phyloP scores from a whole-genome alignment of 2,329 filamentous ascomycete genomes.

The Phialophora expanda region DNA sequence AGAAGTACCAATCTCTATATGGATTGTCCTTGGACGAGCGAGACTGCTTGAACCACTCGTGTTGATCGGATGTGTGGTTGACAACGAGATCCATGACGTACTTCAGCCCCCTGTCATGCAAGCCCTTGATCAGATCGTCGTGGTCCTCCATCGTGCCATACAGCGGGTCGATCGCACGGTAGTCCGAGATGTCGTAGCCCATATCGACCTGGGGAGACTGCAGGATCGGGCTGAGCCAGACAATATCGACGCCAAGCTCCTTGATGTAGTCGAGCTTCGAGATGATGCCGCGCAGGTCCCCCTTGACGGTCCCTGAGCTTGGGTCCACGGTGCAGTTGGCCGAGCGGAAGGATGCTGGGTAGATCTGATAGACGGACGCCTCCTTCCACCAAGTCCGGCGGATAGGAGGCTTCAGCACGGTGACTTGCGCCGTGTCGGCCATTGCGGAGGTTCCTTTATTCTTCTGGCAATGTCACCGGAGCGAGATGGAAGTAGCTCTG shows the following conservation, averaged over 20 bases:
- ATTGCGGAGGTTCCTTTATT: not conserved
- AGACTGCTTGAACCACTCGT: slow-evolving; percentile 71
- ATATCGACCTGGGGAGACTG: slow-evolving; percentile 60
- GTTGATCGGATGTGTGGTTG: slow-evolving; percentile 51
- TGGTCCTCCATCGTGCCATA: slow-evolving; percentile 57
- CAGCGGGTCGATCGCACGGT: slow-evolving; percentile 53
- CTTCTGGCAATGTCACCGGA: too few species aligned
- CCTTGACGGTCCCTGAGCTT: slow-evolving; percentile 61
- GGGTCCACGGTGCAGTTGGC: slow-evolving; percentile 43
- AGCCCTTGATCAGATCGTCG: slow-evolving; percentile 50
- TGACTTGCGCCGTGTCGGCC: slow-evolving; percentile 13
- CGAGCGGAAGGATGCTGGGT: slow-evolving; percentile 62
- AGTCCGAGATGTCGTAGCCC: slow-evolving; percentile 54
- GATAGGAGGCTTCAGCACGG: slow-evolving; percentile 17
- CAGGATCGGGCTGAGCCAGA: slow-evolving; percentile 61
- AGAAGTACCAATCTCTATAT: slow-evolving; percentile 73
- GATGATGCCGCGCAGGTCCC: slow-evolving; percentile 69
- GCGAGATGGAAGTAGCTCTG: not conserved
- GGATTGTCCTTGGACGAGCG: slow-evolving; percentile 64
- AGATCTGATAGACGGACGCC: slow-evolving; percentile 64
- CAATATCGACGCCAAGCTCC: slow-evolving; percentile 64
- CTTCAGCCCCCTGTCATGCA: slow-evolving; percentile 55
- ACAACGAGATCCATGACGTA: slow-evolving; percentile 57
- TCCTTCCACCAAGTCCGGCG: slow-evolving; percentile 61
- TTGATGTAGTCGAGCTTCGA: slow-evolving; percentile 68